Evolutionary conservation across 2,329 filamentous ascomycete species (phyloP), one percentile per base, ranked within the genome.

Genomic region (Talaromyces sp.): DNA sequence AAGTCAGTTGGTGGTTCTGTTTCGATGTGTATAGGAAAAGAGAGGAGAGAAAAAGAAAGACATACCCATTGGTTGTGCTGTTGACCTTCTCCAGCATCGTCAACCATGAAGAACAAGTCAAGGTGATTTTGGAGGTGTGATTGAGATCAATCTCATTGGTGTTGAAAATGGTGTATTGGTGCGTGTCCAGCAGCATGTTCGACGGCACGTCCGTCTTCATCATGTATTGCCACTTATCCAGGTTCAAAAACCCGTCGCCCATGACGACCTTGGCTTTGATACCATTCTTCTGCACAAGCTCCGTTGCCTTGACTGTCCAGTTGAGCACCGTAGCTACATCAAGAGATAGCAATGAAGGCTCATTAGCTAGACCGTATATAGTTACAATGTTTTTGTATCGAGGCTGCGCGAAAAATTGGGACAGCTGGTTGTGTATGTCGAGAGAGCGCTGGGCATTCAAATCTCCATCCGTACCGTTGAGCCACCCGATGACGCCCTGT

Each of bases 161-260:
- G 81, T 99, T 97, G 83, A 99, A 99, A 74, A 97, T 97, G 70
- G 96, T 91, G 75, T 99, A 99, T 75, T 97, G 93, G 77, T 99
- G 94, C 41, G 95, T 94, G 75, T 99, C 94, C n/a, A 99, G 85
- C 19, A 96, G 84, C 65, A 97, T 80, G 24, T 74, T 70, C 64
- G 87, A 84, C 53, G 88, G 81, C 70, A 89, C 83, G 24, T 83
- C 81, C n/a, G 19, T 14, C 66, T 88, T 84, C 66, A 97, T 83
- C 72, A 89, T 83, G 46, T 90, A 91, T 72, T 96, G 87, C 94
- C 94, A 99, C 70, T 95, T 93, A 65, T 83, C 82, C 4, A 97
- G 84, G 11, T 93, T 93, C 77, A 95, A 85, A 80, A 99, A 99
- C 26, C 94, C 94, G 75, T 99, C 94, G 59, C 92, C 93, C 69